These are phyloP conservation scores for Inosperma sp. DNA, from an alignment of 768 basidiomycete genomes.

Conservation along the genomic window DNA sequence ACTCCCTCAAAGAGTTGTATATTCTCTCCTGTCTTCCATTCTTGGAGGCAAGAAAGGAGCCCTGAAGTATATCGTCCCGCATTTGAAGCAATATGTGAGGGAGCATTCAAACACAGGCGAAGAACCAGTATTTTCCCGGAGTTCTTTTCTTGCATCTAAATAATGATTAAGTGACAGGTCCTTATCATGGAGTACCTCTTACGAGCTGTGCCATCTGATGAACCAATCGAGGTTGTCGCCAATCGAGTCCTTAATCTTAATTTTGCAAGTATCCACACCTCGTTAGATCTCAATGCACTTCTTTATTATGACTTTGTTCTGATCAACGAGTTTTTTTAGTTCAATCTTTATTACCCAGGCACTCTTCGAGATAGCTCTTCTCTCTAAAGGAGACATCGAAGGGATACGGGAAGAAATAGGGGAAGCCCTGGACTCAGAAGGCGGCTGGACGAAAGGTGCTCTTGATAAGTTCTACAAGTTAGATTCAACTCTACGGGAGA, in stretches of 20 bases:
- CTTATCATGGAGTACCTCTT: conserved; percentile 30
- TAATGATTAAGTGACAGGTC: conserved; percentile 11
- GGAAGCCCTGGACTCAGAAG: conserved; percentile 32
- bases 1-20: conserved; percentile 24
- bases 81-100: conserved; percentile 25
- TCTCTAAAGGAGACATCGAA: conserved; percentile 27
- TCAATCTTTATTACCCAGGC: conserved; percentile 36
- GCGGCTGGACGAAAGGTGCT: conserved; percentile 34
- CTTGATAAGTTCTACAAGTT: conserved; percentile 32
- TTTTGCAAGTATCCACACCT: conserved; percentile 38
- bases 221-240: conserved; percentile 30
- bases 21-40: conserved; percentile 29
- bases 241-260: conserved; percentile 37
- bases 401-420: conserved; percentile 30
- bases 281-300: conserved; percentile 21
- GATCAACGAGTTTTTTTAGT: conserved; percentile 17
- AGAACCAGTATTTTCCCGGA: conserved; percentile 20
- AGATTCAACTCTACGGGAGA: conserved; percentile 34
- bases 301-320: not conserved
- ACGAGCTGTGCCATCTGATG: conserved; percentile 27
- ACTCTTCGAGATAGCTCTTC: conserved; percentile 32
- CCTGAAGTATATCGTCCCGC: conserved; percentile 27
- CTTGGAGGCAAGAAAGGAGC: conserved; percentile 32
- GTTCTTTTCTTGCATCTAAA: not conserved
- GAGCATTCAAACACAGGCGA: conserved; percentile 17